A percentile compares a stretch with the other conserved stretches of the same genome.
Conservation (phyloP, 129 eudicot genomes). For the Saussurea involucrata region DNA sequence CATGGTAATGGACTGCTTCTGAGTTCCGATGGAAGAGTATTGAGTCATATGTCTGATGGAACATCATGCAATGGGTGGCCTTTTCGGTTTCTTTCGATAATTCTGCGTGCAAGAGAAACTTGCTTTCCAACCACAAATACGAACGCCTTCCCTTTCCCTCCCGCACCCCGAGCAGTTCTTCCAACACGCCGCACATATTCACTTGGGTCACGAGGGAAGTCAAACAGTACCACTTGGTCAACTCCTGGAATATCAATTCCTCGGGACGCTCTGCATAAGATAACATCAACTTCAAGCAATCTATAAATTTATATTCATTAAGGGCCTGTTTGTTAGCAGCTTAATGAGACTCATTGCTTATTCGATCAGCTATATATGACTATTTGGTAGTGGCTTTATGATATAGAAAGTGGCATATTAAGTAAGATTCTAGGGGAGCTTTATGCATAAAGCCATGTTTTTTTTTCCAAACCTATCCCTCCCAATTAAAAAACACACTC, state of each 20-base stretch:
- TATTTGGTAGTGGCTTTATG: no score
- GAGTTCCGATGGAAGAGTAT: no score
- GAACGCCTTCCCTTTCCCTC: slow-evolving; percentile 81
- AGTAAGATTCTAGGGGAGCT: no score
- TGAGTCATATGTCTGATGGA: slow-evolving; percentile 50
- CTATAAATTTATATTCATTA: background rate
- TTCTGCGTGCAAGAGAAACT: slow-evolving; percentile 84
- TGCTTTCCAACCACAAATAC: slow-evolving; percentile 95
- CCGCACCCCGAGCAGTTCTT: slow-evolving; percentile 97
- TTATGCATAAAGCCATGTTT: no score
- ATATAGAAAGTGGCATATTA: no score
- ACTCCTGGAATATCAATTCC: slow-evolving; percentile 92
- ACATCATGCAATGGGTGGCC: slow-evolving; percentile 95
- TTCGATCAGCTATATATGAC: no score
- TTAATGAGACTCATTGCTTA: no score
- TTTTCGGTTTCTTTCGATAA: slow-evolving; percentile 73
- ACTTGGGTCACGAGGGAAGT: slow-evolving; percentile 98
- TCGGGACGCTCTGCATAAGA: slow-evolving; percentile 72
- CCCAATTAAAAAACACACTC: no score
- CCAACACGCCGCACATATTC: slow-evolving; percentile 98
- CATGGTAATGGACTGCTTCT: background rate
- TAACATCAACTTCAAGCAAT: background rate
- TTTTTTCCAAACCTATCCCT: no score
- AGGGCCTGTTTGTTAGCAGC: background rate
- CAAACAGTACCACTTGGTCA: slow-evolving; percentile 88